Percentiles rank a stretch among this genome's conserved stretches.
These are phyloP conservation scores for Polyplosphaeria fusca DNA, from an alignment of 495 filamentous ascomycete species.

Conservation along the genomic window DNA sequence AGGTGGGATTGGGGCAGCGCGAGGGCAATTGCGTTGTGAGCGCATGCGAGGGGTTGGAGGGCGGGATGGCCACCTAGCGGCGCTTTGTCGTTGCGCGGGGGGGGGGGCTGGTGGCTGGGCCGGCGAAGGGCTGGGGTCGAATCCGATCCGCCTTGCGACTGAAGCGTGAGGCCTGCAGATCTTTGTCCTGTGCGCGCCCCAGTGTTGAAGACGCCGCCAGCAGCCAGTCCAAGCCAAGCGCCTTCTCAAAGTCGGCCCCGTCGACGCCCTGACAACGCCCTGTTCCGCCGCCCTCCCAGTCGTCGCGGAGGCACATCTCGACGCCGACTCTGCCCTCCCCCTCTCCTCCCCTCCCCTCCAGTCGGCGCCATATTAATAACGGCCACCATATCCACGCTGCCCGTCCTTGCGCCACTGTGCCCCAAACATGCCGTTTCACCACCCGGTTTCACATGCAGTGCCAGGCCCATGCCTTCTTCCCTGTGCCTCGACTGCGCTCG, in stretches of 20 bases:
- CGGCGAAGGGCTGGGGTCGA: slow-evolving; percentile 18
- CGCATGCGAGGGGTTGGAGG: slow-evolving; percentile 31
- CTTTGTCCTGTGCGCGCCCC: slow-evolving; percentile 2
- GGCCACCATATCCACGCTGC: not conserved
- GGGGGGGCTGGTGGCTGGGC: no score
- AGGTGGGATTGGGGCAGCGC: slow-evolving; percentile 20
- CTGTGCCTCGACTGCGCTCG: no score
- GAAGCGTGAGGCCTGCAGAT: slow-evolving; percentile 22
- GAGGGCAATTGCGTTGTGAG: slow-evolving; percentile 24
- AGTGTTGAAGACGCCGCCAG: not conserved
- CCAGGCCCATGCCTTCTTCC: no score
- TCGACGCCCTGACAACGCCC: not conserved
- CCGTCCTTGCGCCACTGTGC: no score
- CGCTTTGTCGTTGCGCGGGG: no score
- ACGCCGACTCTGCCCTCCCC: no score
- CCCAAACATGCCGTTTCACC: slow-evolving; percentile 23
- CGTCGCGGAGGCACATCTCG: no score
- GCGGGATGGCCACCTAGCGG: no score
- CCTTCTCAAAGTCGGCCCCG: no score
- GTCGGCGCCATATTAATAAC: slow-evolving; percentile 1
- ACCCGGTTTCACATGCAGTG: slow-evolving; percentile 30
- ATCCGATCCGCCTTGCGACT: slow-evolving; percentile 31
- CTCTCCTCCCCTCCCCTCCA: not conserved
- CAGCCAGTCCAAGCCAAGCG: no score
- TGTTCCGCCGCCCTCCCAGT: not conserved